phyloP scores from a whole-genome alignment of 2,329 filamentous ascomycete genomes.

The Dactylellina drechsleri region DNA sequence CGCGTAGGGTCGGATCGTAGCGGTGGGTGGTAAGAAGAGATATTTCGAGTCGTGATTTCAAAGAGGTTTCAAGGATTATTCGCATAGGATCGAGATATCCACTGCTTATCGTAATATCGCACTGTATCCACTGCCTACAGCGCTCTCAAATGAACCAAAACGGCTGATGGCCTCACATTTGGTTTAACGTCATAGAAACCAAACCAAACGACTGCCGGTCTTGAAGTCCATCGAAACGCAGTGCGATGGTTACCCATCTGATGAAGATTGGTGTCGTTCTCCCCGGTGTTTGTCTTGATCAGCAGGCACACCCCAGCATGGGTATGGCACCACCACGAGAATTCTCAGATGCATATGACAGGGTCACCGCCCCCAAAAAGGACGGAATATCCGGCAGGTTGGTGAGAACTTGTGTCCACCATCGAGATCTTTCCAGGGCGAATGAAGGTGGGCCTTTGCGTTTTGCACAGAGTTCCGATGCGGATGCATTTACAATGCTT shows the following conservation, averaged over 20 bases:
- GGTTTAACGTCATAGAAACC: conserved; percentile 45
- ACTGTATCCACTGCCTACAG: not conserved
- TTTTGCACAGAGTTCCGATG: conserved; percentile 34
- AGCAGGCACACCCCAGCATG: conserved; percentile 52
- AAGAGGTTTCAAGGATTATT: conserved; percentile 16
- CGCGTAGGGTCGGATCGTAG: conserved; percentile 41
- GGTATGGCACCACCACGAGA: conserved; percentile 52
- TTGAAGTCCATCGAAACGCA: conserved; percentile 35
- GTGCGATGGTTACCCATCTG: conserved; percentile 53
- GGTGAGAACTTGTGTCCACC: conserved; percentile 41
- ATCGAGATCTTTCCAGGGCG: conserved; percentile 48
- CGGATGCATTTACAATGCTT: conserved; percentile 35
- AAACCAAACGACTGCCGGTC: conserved; percentile 20
- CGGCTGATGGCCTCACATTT: conserved; percentile 50
- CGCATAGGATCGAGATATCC: conserved; percentile 42
- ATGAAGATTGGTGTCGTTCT: conserved; percentile 34
- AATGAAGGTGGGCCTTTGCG: conserved; percentile 30
- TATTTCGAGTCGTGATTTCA: conserved; percentile 29
- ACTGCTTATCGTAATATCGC: conserved; percentile 43
- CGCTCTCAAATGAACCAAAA: conserved; percentile 21
- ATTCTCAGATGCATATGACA: conserved; percentile 46
- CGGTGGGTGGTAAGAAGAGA: conserved; percentile 36
- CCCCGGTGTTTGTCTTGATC: conserved; percentile 50
- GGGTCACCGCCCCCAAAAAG: conserved; percentile 52
- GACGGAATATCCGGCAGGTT: conserved; percentile 53